A percentile compares a stretch with the other conserved stretches of the same genome.
phyloP scores from a whole-genome alignment of 805 yeast genomes.

The Ogataea minuta region DNA sequence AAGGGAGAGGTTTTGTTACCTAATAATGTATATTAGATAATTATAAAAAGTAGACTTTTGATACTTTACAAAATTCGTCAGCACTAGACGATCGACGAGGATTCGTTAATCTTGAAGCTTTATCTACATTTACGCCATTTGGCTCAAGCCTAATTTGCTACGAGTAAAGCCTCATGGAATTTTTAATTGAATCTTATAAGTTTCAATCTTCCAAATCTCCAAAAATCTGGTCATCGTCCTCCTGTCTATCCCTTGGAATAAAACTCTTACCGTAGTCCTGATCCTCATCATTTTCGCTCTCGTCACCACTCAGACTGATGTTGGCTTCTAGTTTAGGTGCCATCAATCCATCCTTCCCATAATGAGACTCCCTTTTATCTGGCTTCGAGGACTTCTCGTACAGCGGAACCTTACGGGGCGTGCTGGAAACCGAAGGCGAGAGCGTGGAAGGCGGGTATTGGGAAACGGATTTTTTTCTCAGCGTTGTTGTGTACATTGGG shows the following conservation, averaged over 20 bases:
- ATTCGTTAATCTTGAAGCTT: neutral
- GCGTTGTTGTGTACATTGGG: slow-evolving; percentile 21
- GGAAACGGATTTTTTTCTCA: slow-evolving; percentile 43
- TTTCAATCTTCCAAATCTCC: slow-evolving; percentile 38
- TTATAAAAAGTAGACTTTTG: too few relatives aligned
- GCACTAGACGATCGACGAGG: neutral
- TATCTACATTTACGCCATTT: too few relatives aligned
- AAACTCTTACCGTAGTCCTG: slow-evolving; percentile 14
- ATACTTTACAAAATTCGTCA: too few relatives aligned
- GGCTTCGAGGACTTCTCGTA: slow-evolving; percentile 10
- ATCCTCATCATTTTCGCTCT: slow-evolving; percentile 16
- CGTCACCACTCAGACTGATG: slow-evolving; percentile 23
- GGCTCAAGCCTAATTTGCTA: too few relatives aligned
- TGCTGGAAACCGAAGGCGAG: slow-evolving; percentile 16
- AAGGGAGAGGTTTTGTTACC: too few relatives aligned
- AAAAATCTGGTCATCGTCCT: slow-evolving; percentile 28
- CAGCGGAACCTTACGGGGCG: slow-evolving; percentile 15
- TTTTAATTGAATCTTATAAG: too few relatives aligned
- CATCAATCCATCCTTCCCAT: slow-evolving; percentile 18
- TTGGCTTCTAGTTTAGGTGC: slow-evolving; percentile 18
- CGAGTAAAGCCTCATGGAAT: too few relatives aligned
- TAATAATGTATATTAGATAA: too few relatives aligned
- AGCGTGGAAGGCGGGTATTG: slow-evolving; percentile 43
- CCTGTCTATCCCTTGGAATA: slow-evolving; percentile 17
- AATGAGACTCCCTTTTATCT: neutral